Percentiles rank a stretch among this genome's conserved stretches.
Conservation (phyloP, 192 early-diverging fungal species). For the Radiomyces spectabilis region DNA sequence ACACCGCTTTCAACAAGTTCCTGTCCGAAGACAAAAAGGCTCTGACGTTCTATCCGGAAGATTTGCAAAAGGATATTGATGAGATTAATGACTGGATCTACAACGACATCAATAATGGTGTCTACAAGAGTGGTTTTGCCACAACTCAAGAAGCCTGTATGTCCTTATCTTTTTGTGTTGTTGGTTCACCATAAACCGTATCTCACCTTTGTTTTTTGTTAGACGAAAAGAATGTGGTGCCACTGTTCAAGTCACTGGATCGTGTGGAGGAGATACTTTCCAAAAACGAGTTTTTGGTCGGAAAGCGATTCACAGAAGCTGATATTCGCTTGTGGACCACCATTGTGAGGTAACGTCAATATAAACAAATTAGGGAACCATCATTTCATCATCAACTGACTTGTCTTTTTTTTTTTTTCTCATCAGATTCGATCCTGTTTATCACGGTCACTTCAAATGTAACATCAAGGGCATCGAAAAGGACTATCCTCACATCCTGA, state of each 20-base stretch:
- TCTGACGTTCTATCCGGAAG: constrained; percentile 75
- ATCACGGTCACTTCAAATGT: constrained; percentile 94
- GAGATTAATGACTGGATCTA: constrained; percentile 88
- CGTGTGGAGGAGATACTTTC: constrained; percentile 74
- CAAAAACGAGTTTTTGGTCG: constrained; percentile 70
- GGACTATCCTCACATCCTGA: constrained; percentile 82
- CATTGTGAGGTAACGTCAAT: constrained; percentile 49
- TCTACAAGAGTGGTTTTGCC: constrained; percentile 92
- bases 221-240: constrained; percentile 66
- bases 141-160: constrained; percentile 73
- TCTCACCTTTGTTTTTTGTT: constrained; percentile 5
- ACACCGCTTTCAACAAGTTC: constrained; percentile 78
- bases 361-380: neutral
- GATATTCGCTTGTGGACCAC: constrained; percentile 94
- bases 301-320: constrained; percentile 80
- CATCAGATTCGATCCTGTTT: constrained; percentile 88
- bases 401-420: neutral
- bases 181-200: constrained; percentile 5
- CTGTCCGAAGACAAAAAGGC: constrained; percentile 53
- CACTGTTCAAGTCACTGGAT: constrained; percentile 75
- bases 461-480: constrained; percentile 79
- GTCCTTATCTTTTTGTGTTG: constrained; percentile 4
- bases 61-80: constrained; percentile 73
- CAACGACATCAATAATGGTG: constrained; percentile 92
- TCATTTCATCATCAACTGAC: neutral